These are phyloP conservation scores for Pythium monospermum DNA, from an alignment of 352 stramenopile genomes.

Conservation along the genomic window DNA sequence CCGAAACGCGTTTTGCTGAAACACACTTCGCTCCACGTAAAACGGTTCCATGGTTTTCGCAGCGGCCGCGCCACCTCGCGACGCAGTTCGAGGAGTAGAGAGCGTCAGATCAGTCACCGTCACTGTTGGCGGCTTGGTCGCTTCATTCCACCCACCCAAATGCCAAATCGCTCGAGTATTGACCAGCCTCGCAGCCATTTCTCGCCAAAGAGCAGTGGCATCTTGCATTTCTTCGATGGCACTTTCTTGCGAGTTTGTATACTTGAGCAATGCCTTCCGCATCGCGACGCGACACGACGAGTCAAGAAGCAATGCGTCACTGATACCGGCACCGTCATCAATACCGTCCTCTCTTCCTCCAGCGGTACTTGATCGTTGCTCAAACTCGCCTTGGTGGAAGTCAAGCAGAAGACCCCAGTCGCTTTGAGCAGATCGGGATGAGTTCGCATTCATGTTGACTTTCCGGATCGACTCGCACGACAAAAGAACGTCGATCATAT, in stretches of 20 bases:
- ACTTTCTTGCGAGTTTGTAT: conserved; percentile 11
- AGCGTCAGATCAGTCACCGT: neutral
- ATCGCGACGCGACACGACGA: conserved; percentile 3
- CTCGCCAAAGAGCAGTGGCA: conserved; percentile 15
- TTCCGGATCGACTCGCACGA: conserved; percentile 45
- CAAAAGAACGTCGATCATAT: conserved; percentile 50
- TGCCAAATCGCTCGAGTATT: conserved; percentile 23
- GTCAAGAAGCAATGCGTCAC: too few species aligned
- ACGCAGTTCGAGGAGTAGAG: conserved; percentile 1
- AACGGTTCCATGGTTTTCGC: conserved; percentile 10
- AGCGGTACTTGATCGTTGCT: too few species aligned
- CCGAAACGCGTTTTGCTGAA: conserved; percentile 14
- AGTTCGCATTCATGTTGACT: conserved; percentile 19
- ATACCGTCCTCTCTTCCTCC: too few species aligned
- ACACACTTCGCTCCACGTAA: conserved; percentile 23
- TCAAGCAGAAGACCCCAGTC: conserved; percentile 24
- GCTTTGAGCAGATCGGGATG: conserved; percentile 11
- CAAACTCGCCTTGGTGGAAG: conserved; percentile 12
- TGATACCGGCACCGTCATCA: too few species aligned
- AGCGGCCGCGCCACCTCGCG: neutral
- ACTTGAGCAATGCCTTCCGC: conserved; percentile 15
- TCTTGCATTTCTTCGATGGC: conserved; percentile 17
- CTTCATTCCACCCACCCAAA: conserved; percentile 10
- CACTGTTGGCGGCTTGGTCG: neutral
- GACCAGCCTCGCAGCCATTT: conserved; percentile 6